These are phyloP conservation scores for Lactifluus pinguis DNA, from an alignment of 768 basidiomycete genomes.

Conservation along the genomic window DNA sequence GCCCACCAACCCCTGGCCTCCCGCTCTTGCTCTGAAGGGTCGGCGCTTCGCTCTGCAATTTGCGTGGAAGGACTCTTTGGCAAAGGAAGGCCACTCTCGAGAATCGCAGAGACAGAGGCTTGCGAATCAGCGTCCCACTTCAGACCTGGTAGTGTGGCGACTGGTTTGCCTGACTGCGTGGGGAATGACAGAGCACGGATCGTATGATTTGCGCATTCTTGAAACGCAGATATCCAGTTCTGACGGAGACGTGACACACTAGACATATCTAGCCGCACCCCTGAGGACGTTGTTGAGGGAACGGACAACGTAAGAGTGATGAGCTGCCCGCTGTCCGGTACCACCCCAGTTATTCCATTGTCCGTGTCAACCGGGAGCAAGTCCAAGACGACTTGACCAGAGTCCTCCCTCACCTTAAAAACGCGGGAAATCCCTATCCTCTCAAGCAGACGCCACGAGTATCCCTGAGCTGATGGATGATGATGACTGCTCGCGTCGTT, in stretches of 20 bases:
- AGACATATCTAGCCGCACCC: constrained; percentile 28
- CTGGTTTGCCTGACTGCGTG: constrained; percentile 24
- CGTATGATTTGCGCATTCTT: constrained; percentile 42
- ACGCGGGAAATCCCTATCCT: constrained; percentile 42
- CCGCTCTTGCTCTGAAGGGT: constrained; percentile 38
- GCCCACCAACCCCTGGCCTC: constrained; percentile 75
- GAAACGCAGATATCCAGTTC: constrained; percentile 47
- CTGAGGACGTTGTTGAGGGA: constrained; percentile 20
- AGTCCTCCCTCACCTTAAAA: constrained; percentile 36
- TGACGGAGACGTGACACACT: constrained; percentile 21
- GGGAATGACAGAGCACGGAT: constrained; percentile 35
- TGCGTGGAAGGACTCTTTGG: constrained; percentile 70
- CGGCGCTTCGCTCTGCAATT: constrained; percentile 27
- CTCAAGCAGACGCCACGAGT: constrained; percentile 36
- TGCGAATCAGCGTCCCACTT: constrained; percentile 27
- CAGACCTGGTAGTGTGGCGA: constrained; percentile 24
- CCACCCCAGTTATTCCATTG: constrained; percentile 32
- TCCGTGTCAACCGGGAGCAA: constrained; percentile 38
- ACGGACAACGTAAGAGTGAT: constrained; percentile 30
- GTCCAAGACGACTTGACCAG: constrained; percentile 34
- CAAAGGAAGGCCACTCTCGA: constrained; percentile 43
- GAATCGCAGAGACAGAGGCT: constrained; percentile 31
- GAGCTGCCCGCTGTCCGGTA: constrained; percentile 28
- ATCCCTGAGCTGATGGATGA: constrained; percentile 21
- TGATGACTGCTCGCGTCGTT: constrained; percentile 7